Conservation (phyloP, 2,329 filamentous ascomycete genomes). For the Aaosphaeria pasadenensis region DNA sequence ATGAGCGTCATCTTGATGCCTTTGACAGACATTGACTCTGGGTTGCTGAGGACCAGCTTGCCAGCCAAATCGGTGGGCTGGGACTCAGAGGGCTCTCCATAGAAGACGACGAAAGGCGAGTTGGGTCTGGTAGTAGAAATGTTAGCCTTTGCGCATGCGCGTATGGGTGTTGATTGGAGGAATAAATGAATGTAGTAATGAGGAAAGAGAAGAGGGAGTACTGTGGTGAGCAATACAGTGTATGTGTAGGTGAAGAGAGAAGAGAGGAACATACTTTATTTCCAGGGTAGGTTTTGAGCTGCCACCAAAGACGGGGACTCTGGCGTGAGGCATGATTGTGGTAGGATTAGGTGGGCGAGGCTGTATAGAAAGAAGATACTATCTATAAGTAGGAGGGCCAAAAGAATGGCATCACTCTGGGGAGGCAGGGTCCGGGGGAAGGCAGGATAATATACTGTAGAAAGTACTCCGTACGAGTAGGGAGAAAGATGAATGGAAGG, state of each 20-base stretch:
- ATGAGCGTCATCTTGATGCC: conserved; percentile 47
- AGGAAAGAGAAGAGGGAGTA: too few relatives aligned
- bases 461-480: too few relatives aligned
- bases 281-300: conserved; percentile 36
- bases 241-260: not conserved
- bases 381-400: conserved; percentile 2
- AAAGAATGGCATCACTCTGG: conserved; percentile 4
- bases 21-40: conserved; percentile 47
- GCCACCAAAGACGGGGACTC: conserved; percentile 34
- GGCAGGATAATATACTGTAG: too few relatives aligned
- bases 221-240: too few relatives aligned
- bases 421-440: not conserved
- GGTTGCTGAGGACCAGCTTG: conserved; percentile 45
- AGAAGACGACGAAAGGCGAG: conserved; percentile 49
- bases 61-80: conserved; percentile 45
- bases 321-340: conserved; percentile 31
- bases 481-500: too few relatives aligned
- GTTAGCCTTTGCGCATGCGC: not conserved
- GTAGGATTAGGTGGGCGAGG: not conserved
- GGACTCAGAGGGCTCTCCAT: conserved; percentile 47
- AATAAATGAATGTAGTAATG: too few relatives aligned
- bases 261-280: conserved; percentile 37
- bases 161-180: not conserved
- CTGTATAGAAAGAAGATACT: conserved; percentile 10
- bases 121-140: conserved; percentile 34